These are phyloP conservation scores for Euphorbia peplus DNA, from an alignment of 345 rosid species.

Conservation along the genomic window DNA sequence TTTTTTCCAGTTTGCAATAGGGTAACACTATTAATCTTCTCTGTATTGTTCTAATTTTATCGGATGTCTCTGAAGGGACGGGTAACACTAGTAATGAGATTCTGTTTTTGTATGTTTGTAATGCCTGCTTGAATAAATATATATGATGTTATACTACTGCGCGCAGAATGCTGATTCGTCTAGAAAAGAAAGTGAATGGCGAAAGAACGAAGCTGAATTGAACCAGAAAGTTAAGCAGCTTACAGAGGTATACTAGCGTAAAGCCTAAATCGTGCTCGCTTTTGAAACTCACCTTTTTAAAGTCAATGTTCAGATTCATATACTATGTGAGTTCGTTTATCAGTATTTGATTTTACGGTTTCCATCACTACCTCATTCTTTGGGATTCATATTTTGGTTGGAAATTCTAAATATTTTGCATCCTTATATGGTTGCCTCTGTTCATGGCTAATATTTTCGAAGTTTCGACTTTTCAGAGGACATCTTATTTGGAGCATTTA, in stretches of 20 bases:
- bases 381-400: not conserved
- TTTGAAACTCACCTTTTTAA: not conserved
- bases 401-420: not conserved
- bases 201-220: slow-evolving; percentile 45
- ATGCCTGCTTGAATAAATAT: not conserved
- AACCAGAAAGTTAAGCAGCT: slow-evolving; percentile 40
- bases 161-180: slow-evolving; percentile 40
- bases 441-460: slow-evolving; percentile 1
- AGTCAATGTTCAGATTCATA: not conserved
- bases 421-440: slow-evolving; percentile 3
- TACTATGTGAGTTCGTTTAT: too few relatives aligned
- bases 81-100: not conserved
- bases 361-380: not conserved
- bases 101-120: not conserved
- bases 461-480: slow-evolving; percentile 37
- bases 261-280: not conserved
- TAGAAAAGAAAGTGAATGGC: slow-evolving; percentile 54
- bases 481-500: slow-evolving; percentile 32
- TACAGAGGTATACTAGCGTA: slow-evolving; percentile 47
- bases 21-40: too few relatives aligned
- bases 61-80: too few relatives aligned
- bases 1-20: not conserved
- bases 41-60: too few relatives aligned
- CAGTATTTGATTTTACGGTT: too few relatives aligned
- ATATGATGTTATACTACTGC: slow-evolving; percentile 9